Base-by-base conservation (phyloP, 1,284 basidiomycete species). In the Stygiomarasmius scandens region DNA sequence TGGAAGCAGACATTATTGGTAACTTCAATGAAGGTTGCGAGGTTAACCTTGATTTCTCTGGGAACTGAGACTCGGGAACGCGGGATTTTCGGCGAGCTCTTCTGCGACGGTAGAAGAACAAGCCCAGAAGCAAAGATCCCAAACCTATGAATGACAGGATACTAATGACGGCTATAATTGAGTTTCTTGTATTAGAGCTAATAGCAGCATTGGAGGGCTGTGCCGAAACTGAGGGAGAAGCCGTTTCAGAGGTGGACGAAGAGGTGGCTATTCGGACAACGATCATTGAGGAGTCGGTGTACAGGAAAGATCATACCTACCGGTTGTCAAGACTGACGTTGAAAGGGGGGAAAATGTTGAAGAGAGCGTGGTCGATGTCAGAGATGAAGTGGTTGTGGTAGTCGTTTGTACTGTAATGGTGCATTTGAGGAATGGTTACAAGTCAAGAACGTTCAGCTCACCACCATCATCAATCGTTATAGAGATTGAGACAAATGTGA, bases 401-500 rank as follows among this genome's bases (percentile, higher is more conserved):
- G 50, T 16, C 38, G 50, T 48, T 24, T 24, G 22, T 19, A 23
- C 50, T 36, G 16, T 23, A 11, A 34, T 25, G 22, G 49, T 50
- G n/a, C n/a, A n/a, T n/a, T n/a, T n/a, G n/a, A 25, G 25, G 14
- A 46, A 6, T 27, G 25, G 16, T 25, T n/a, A n/a, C n/a, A n/a
- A 27, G 51, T 12, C 14, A 41, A 41, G 46, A 55, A n/a, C 5
- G 5, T 19, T 9, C 16, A 16, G 52, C 54, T 32, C 58, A 62
- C 58, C 55, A 52, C 34, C 34, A 48, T 57, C 27, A 45, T 63
- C 59, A 0, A 66, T 54, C 8, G 62, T 62, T 9, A 71, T 61
- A 2, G 63, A 53, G 12, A 74, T 54, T 27, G 66, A 66, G 27
- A 67, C 63, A 41, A 76, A 72, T 5, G 67, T 74, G 45, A 74